Evolutionary conservation across 768 basidiomycete species (phyloP).

Genomic region (Lentinula guzmanii): DNA sequence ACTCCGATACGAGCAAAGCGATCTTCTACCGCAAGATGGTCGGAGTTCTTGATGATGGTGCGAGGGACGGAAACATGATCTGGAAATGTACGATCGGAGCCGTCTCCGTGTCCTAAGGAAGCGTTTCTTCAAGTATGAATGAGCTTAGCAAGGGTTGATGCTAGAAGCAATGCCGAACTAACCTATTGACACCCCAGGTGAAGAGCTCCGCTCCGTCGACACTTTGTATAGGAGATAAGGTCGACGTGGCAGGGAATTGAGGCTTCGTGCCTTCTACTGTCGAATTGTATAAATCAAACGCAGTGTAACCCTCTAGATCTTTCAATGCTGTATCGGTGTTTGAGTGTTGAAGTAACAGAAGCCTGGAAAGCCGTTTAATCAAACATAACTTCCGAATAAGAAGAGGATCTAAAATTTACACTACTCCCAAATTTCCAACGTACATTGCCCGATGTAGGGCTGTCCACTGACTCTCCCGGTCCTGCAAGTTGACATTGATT

Average conservation of each 20-base stretch:
- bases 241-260: conserved; percentile 9
- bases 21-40: conserved; percentile 22
- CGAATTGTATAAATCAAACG: conserved; percentile 91
- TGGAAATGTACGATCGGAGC: conserved; percentile 70
- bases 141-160: neutral
- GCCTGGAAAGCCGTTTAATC: conserved; percentile 33
- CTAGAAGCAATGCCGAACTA: neutral
- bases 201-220: conserved; percentile 51
- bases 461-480: conserved; percentile 87
- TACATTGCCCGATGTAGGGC: conserved; percentile 86
- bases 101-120: conserved; percentile 79
- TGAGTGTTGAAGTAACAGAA: conserved; percentile 66
- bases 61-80: conserved; percentile 60
- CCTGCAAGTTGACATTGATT: conserved; percentile 74
- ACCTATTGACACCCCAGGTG: conserved; percentile 30
- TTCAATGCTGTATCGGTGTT: conserved; percentile 72
- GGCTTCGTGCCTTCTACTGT: conserved; percentile 76
- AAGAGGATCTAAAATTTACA: conserved; percentile 26
- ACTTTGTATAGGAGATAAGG: neutral
- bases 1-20: conserved; percentile 62
- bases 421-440: conserved; percentile 65
- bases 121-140: conserved; percentile 58
- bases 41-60: neutral
- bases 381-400: conserved; percentile 2
- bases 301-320: conserved; percentile 85